These are phyloP conservation scores for Oehlia diaphana DNA, from an alignment of 192 early-diverging fungal genomes.

Conservation along the genomic window DNA sequence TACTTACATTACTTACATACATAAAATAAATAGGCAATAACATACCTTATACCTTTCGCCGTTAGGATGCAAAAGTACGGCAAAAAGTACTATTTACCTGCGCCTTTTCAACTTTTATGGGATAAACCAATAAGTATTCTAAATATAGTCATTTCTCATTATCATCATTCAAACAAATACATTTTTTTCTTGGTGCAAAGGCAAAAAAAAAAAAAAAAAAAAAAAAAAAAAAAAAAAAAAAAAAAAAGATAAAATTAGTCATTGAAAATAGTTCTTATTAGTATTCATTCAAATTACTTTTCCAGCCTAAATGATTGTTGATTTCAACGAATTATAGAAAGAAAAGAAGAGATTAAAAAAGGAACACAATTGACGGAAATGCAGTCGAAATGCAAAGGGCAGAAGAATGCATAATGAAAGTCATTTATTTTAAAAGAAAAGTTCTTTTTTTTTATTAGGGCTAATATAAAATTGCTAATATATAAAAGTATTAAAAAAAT, in stretches of 20 bases:
- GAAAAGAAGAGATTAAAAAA: too few relatives aligned
- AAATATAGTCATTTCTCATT: background rate
- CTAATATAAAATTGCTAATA: too few relatives aligned
- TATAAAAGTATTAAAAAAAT: too few relatives aligned
- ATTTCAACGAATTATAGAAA: background rate
- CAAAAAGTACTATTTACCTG: background rate
- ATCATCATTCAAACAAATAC: too few relatives aligned
- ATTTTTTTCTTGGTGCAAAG: background rate
- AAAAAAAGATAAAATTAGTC: too few relatives aligned
- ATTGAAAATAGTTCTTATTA: background rate
- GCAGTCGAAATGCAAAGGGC: background rate
- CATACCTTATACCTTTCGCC: background rate
- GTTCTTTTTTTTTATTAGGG: background rate
- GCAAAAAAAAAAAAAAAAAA: background rate
- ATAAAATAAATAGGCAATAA: background rate
- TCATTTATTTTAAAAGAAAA: background rate
- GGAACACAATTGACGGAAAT: background rate
- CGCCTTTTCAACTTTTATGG: background rate
- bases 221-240: too few relatives aligned
- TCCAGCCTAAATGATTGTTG: too few relatives aligned
- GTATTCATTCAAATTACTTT: background rate
- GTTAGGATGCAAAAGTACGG: background rate
- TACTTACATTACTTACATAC: too few relatives aligned
- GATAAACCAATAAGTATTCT: background rate
- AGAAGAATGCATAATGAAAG: background rate